Evolutionary conservation across 2,329 filamentous ascomycete species (phyloP).

Genomic region (Pseudogymnoascus sp.): DNA sequence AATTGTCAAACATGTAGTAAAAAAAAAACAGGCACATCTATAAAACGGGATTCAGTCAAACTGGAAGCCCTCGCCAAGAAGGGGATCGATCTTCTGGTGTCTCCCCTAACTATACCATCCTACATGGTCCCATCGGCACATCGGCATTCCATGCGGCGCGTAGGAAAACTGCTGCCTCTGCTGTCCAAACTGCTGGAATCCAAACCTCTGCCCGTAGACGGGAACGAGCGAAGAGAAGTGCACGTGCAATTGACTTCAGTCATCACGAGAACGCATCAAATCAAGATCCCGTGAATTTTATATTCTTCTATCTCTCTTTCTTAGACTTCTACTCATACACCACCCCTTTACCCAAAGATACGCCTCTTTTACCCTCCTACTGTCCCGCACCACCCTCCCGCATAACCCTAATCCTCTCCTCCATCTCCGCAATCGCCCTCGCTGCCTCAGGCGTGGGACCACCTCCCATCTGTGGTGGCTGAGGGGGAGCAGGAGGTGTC

Average conservation of each 20-base stretch:
- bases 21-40: no score
- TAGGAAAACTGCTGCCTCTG: constrained; percentile 35
- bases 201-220: neutral
- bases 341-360: neutral
- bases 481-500: neutral
- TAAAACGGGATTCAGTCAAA: no score
- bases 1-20: no score
- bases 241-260: no score
- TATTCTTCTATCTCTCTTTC: neutral
- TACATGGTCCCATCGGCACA: no score
- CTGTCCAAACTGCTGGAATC: constrained; percentile 21
- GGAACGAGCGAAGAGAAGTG: no score
- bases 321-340: neutral
- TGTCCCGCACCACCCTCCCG: neutral
- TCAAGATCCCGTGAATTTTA: neutral
- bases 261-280: no score
- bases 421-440: neutral
- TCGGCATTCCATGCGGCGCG: constrained; percentile 31
- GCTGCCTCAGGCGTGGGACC: neutral
- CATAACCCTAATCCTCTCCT: neutral
- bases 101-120: no score
- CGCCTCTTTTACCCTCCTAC: neutral
- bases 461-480: neutral
- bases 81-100: no score
- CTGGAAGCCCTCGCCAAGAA: no score